These are phyloP conservation scores for Cyphellophora europaea DNA, from an alignment of 2,329 filamentous ascomycete species.

Conservation along the genomic window DNA sequence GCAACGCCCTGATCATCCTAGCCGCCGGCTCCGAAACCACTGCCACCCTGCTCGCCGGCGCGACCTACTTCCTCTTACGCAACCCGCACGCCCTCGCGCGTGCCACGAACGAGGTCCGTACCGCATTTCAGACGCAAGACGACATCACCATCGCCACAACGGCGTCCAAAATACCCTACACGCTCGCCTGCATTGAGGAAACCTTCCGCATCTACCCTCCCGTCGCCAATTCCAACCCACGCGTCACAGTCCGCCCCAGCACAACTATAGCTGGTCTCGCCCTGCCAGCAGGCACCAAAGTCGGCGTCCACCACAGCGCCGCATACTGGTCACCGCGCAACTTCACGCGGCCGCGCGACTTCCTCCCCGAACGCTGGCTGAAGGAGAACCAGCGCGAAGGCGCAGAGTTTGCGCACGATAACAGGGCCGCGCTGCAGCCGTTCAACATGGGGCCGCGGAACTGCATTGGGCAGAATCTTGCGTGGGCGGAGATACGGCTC, in stretches of 20 bases:
- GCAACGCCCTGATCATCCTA: constrained; percentile 14
- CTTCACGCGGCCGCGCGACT: constrained; percentile 3
- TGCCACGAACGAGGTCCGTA: constrained; percentile 20
- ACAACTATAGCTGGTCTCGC: neutral
- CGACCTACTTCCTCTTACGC: constrained; percentile 20
- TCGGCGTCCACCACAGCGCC: constrained; percentile 2
- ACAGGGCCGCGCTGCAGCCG: no score
- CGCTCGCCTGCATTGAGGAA: constrained; percentile 39
- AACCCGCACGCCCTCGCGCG: constrained; percentile 14
- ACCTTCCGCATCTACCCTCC: constrained; percentile 37
- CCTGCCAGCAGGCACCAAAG: constrained; percentile 1
- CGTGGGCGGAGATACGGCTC: constrained; percentile 42
- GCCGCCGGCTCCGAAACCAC: constrained; percentile 20
- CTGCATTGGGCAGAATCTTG: constrained; percentile 27
- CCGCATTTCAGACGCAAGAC: constrained; percentile 16
- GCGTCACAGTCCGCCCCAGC: no score
- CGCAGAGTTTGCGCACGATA: no score
- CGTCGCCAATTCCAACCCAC: constrained; percentile 20
- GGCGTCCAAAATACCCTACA: constrained; percentile 29
- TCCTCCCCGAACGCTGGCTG: constrained; percentile 5
- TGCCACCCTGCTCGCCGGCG: constrained; percentile 14
- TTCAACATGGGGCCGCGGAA: constrained; percentile 4
- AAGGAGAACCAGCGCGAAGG: no score
- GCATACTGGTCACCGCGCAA: constrained; percentile 2
- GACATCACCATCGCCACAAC: constrained; percentile 21